Conservation (phyloP, 768 basidiomycete genomes). For the Russula brevipes region DNA sequence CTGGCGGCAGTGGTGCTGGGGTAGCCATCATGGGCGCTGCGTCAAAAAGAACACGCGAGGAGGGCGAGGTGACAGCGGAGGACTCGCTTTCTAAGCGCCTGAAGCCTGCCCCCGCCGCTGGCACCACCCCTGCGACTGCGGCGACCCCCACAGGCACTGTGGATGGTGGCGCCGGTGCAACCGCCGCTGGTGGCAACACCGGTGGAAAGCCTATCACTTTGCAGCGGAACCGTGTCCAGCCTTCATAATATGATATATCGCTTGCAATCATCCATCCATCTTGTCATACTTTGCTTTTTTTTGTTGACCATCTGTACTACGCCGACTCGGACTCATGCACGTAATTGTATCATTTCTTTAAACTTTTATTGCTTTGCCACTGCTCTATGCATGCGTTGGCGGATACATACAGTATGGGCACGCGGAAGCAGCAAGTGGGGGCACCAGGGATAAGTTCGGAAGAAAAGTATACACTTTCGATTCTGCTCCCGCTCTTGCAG, state of each 20-base stretch:
- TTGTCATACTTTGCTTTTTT: not conserved
- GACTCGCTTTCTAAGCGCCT: conserved; percentile 24
- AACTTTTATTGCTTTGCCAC: conserved; percentile 38
- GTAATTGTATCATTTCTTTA: conserved; percentile 8
- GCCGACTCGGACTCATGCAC: conserved; percentile 11
- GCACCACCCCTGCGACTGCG: not conserved
- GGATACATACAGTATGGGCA: too few species aligned
- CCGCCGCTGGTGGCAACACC: not conserved
- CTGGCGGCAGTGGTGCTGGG: not conserved
- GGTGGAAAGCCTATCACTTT: conserved; percentile 22
- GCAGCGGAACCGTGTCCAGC: conserved; percentile 27
- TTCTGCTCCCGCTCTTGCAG: too few species aligned
- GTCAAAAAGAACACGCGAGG: conserved; percentile 24
- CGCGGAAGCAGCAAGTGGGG: too few species aligned
- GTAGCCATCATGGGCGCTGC: conserved; percentile 25
- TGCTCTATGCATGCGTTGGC: not conserved
- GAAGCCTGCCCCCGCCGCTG: conserved; percentile 14
- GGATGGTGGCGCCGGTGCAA: not conserved
- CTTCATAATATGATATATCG: conserved; percentile 26
- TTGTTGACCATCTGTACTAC: conserved; percentile 8
- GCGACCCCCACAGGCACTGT: not conserved
- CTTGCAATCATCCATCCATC: not conserved
- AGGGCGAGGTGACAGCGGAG: conserved; percentile 13
- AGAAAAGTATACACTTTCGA: too few species aligned
- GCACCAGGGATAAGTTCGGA: too few species aligned